Evolutionary conservation across 164 flowering plant genomes (phyloP), one percentile per base, ranked within the genome.

Genomic region (Stephania cephalantha): DNA sequence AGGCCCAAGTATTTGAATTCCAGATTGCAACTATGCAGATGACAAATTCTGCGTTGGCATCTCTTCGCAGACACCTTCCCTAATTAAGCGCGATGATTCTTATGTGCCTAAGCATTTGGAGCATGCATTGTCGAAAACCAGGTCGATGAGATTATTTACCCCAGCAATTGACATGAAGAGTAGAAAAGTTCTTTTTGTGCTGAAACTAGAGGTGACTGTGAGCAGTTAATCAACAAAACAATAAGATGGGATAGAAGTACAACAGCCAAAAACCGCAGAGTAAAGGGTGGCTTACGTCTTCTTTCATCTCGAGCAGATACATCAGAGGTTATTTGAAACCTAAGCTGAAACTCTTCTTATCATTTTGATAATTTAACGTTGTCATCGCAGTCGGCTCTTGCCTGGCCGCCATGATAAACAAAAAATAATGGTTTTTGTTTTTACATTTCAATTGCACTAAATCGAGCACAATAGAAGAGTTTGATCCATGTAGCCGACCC

Each of bases 1-100:
- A 86, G 83, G 42, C 42, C 42, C 42, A 35, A 35, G 42, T 35
- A 35, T 35, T 35, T 35, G 42, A 35, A 2, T 15, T 0, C 46
- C 15, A 15, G 63, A 55, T 12, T 18, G 18, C 17, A 55, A 55
- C 18, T 12, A 2, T 18, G 6, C 63, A 53, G 61, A 12, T 12
- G 18, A 55, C 18, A 55, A 55, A 9, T 15, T 55, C 11, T 17
- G n/a, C 13, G 20, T 15, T 18, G 17, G 63, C 63, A 9, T 18
- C 13, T 55, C 63, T 55, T 55, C 63, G 63, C 63, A 9, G 17
- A 55, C 6, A 18, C 63, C n/a, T 9, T 55, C 5, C 63, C 55
- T 17, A 55, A 55, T 15, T 15, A 53, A 3, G 58, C 11, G 3
- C 15, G 25, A 25, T 25, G 25, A 25, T 25, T 25, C 25, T 25